Percentiles rank a stretch among this genome's conserved stretches.
phyloP scores from a whole-genome alignment of 305 asterid species.

The Rubia peregrina region DNA sequence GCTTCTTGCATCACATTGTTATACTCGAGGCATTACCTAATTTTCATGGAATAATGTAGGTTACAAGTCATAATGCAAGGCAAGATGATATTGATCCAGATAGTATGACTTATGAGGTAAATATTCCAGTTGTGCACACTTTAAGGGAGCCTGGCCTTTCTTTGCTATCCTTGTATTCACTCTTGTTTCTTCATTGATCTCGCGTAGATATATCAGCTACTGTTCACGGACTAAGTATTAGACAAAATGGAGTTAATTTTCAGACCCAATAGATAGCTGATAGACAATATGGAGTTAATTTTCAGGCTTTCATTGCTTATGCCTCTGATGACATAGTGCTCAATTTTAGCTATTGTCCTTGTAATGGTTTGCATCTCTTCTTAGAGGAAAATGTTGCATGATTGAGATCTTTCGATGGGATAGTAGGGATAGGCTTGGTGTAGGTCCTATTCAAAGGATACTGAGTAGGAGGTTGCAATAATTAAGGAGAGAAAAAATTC shows the following conservation, averaged over 20 bases:
- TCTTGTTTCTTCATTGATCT: not conserved
- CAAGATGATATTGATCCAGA: conserved; percentile 73
- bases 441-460: not conserved
- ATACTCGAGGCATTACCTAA: conserved; percentile 5
- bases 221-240: not conserved
- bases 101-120: conserved; percentile 76
- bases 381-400: not conserved
- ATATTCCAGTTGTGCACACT: not conserved
- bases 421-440: not conserved
- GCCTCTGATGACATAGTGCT: not conserved
- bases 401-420: not conserved
- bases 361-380: not conserved
- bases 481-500: not conserved
- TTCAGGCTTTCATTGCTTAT: not conserved
- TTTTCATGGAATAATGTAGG: conserved; percentile 31
- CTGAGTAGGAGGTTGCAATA: not conserved
- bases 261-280: not conserved
- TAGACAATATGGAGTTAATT: too few species aligned
- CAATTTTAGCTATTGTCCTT: not conserved
- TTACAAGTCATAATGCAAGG: conserved; percentile 28
- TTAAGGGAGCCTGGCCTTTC: not conserved
- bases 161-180: not conserved
- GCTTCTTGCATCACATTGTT: conserved; percentile 11
- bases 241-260: not conserved
- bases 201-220: not conserved